Percentiles rank a stretch among this genome's conserved stretches.
Conservation (phyloP, 345 rosid genomes). For the Euphorbia peplus region DNA sequence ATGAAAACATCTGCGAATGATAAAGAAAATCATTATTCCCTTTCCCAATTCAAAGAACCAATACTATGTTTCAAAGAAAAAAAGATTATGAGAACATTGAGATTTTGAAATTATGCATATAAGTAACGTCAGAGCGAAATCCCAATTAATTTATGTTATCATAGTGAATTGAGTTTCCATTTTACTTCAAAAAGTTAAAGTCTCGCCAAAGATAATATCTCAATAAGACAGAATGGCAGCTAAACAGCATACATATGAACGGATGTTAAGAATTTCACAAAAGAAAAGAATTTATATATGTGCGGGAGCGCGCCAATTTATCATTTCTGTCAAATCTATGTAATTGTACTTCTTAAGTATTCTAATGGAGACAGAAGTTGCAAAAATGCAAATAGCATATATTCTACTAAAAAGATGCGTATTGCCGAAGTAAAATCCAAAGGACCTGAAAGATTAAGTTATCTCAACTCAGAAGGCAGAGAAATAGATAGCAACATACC, state of each 20-base stretch:
- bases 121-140: neutral
- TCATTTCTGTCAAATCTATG: too few relatives aligned
- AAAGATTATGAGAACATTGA: neutral
- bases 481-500: conserved; percentile 24
- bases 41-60: neutral
- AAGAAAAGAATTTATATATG: too few relatives aligned
- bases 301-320: too few relatives aligned
- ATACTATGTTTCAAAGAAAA: neutral
- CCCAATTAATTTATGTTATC: neutral
- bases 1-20: conserved; percentile 54
- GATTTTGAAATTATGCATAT: conserved; percentile 8
- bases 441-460: neutral
- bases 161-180: neutral
- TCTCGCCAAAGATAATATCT: neutral
- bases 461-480: neutral
- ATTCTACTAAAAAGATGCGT: neutral
- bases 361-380: neutral
- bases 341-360: too few relatives aligned
- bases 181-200: neutral
- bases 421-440: conserved; percentile 3
- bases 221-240: neutral
- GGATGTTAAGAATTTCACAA: too few relatives aligned
- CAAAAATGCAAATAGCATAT: neutral
- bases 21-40: conserved; percentile 9
- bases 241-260: neutral